Conservation (phyloP, 202 grass and related monocot species). For the Elaeis oleifera region DNA sequence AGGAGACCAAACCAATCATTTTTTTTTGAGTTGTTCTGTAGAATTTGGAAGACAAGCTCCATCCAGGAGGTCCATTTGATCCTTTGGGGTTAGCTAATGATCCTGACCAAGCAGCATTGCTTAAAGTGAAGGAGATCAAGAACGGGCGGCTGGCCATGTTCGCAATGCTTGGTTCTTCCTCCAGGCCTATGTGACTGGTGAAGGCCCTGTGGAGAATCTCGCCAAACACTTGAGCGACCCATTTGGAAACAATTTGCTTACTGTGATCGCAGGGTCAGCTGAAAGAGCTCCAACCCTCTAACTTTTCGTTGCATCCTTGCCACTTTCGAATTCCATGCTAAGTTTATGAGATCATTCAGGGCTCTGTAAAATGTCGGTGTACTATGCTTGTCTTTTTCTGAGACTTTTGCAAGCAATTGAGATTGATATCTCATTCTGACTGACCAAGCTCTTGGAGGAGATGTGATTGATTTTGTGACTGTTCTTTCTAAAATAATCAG, state of each 20-base stretch:
- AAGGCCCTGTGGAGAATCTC: constrained; percentile 97
- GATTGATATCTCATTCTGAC: no score
- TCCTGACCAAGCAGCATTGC: constrained; percentile 86
- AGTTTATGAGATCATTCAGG: constrained; percentile 5
- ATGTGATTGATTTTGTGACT: no score
- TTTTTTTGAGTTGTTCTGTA: constrained; percentile 7
- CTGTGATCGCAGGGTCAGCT: constrained; percentile 75
- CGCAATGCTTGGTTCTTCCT: constrained; percentile 91
- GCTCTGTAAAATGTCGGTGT: not conserved
- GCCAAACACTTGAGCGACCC: constrained; percentile 89
- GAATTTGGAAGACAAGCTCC: constrained; percentile 89
- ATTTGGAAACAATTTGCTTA: constrained; percentile 98
- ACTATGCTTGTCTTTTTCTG: not conserved
- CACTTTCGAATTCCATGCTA: not conserved
- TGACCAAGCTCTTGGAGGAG: no score
- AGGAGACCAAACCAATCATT: not conserved
- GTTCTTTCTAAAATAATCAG: no score
- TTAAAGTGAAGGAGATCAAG: constrained; percentile 99
- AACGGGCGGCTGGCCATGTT: constrained; percentile 95
- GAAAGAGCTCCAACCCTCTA: constrained; percentile 85
- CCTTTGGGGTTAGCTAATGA: constrained; percentile 67
- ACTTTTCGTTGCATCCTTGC: not conserved
- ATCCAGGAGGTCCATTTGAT: constrained; percentile 90
- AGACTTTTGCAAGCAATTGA: not conserved
- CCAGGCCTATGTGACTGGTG: constrained; percentile 95